phyloP scores from a whole-genome alignment of 225 moss, liverwort and hornwort species.

The Thuidium tamariscinum region DNA sequence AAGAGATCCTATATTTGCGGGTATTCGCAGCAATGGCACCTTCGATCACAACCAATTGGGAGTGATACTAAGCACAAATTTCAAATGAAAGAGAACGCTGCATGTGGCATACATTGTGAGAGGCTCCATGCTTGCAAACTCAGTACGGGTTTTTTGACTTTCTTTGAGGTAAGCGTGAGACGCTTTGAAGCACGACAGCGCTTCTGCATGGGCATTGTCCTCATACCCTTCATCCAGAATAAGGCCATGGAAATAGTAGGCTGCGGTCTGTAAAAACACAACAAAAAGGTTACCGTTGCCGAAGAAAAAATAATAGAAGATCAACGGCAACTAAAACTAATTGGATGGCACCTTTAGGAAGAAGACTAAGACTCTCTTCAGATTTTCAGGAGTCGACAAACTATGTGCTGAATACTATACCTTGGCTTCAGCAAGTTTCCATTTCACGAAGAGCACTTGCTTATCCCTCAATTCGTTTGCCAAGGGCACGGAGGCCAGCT shows the following conservation, averaged over 20 bases:
- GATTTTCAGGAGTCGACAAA: not conserved
- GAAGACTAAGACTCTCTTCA: not conserved
- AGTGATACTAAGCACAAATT: not conserved
- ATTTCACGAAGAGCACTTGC: conserved; percentile 19
- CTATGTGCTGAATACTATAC: not conserved
- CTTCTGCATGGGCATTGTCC: conserved; percentile 27
- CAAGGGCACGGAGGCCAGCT: not conserved
- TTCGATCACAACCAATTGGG: not conserved
- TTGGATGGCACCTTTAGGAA: not conserved
- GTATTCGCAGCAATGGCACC: not conserved
- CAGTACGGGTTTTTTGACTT: conserved; percentile 16
- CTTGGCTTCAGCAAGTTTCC: conserved; percentile 49
- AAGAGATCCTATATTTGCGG: not conserved
- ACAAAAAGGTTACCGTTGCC: not conserved
- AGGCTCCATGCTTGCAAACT: conserved; percentile 27
- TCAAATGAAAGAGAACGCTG: not conserved
- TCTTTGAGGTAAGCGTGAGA: conserved; percentile 25
- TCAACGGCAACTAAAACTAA: not conserved
- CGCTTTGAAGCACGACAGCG: conserved; percentile 31
- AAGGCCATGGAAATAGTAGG: conserved; percentile 42
- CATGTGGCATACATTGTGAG: conserved; percentile 5
- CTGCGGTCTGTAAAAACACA: conserved; percentile 17
- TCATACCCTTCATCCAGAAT: conserved; percentile 30
- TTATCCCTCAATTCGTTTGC: conserved; percentile 1
- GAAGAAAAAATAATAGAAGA: not conserved